Base-by-base conservation (phyloP, 2,329 filamentous ascomycete genomes). In the Diaporthe capsici region DNA sequence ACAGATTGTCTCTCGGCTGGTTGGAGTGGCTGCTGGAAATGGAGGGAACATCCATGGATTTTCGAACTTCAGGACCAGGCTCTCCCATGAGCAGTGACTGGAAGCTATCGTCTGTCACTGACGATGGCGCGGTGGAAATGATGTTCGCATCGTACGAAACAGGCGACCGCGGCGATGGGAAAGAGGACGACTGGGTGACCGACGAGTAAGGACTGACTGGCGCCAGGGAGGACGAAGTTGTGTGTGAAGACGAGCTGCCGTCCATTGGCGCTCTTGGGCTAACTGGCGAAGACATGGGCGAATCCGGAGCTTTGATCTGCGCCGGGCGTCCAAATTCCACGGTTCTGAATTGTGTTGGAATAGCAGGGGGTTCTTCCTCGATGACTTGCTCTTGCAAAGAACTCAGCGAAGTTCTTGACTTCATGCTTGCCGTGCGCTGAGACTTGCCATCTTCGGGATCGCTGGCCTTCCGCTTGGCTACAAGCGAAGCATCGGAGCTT, bases 21-120 rank as follows among this genome's bases (percentile, higher is more conserved):
- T 93, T 95, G 13, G 94, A 95, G 79, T 93, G 92, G 81, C 93
- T 95, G 81, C 93, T 95, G 1, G 93, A 94, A 78, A 92, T 84
- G 2, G 94, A 95, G 3, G 94, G 93, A 20, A 94, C 91, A 79
- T 94, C 94, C 77, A 83, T 81, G 0, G 94, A 96, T 49, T 93
- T 90, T 63, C 94, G 91, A 9, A 92, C 85, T 79, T 95, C 93
- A 0, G 93, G 94, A 0, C 92, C 93, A 28, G 93, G 93, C 78
- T 95, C 94, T 72, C 93, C 93, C 83, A 95, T 90, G 8, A 94
- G 87, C 44, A 94, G 86, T 3, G 93, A 95, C 75, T 92, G 92
- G 81, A 94, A 93, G 51, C 91, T 92, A 78, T 93, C 93, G 77
- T 95, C 94, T 0, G 91, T 90, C 58, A 93, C 87, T 0, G 94